Conservation (phyloP, 2,329 filamentous ascomycete species). For the Myotisia sp. region DNA sequence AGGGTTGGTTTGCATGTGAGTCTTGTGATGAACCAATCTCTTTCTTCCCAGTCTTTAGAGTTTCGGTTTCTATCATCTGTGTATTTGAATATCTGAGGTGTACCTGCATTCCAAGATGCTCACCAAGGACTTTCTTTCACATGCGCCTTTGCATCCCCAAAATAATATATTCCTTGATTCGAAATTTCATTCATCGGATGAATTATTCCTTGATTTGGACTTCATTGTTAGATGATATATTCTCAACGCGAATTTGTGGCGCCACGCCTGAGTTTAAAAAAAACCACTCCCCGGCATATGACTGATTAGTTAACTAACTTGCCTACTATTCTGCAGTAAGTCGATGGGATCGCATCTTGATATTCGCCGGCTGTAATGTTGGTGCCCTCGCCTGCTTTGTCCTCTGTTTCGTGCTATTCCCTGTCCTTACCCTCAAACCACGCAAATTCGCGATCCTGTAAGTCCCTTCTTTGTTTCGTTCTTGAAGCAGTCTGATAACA, state of each 20-base stretch:
- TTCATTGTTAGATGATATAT: too few species aligned
- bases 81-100: not conserved
- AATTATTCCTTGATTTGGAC: too few species aligned
- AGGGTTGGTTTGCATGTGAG: slow-evolving; percentile 92
- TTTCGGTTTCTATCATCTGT: not conserved
- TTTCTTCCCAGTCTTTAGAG: not conserved
- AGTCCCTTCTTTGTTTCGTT: slow-evolving; percentile 37
- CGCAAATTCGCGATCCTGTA: slow-evolving; percentile 95
- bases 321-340: slow-evolving; percentile 59
- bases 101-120: not conserved
- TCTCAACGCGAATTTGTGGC: too few species aligned
- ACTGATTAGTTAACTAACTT: too few species aligned
- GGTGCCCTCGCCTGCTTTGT: slow-evolving; percentile 84
- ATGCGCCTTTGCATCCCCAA: too few species aligned
- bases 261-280: too few species aligned
- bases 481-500: too few species aligned
- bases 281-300: too few species aligned
- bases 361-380: slow-evolving; percentile 83
- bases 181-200: too few species aligned
- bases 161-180: too few species aligned
- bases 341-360: slow-evolving; percentile 86
- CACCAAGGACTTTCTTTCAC: too few species aligned
- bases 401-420: slow-evolving; percentile 72
- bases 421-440: slow-evolving; percentile 62
- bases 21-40: slow-evolving; percentile 19